phyloP scores from a whole-genome alignment of 345 rosid species.

The Trapa bicornis region DNA sequence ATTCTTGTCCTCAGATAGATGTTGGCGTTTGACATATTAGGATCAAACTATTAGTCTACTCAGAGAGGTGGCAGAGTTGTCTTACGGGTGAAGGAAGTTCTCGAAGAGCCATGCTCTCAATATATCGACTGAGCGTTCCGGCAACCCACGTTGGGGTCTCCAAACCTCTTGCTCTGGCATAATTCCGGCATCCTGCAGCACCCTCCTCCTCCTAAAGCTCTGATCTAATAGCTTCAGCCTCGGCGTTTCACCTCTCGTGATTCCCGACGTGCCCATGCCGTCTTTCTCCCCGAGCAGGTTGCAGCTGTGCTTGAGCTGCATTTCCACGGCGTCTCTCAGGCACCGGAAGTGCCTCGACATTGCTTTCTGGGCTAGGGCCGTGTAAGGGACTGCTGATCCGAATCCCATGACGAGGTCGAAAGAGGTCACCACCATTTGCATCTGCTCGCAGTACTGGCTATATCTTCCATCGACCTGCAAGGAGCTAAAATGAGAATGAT shows the following conservation, averaged over 20 bases:
- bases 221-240: conserved; percentile 71
- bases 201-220: conserved; percentile 76
- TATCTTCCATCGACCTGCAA: conserved; percentile 85
- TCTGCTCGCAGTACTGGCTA: conserved; percentile 86
- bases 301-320: conserved; percentile 60
- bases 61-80: conserved; percentile 6
- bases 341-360: conserved; percentile 95
- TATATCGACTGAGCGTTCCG: conserved; percentile 83
- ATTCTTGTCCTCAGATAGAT: no score
- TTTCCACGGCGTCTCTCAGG: conserved; percentile 63
- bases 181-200: conserved; percentile 37
- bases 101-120: conserved; percentile 96
- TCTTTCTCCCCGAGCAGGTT: conserved; percentile 66
- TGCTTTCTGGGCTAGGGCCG: conserved; percentile 89
- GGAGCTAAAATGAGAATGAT: no score
- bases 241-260: conserved; percentile 91
- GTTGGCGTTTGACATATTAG: no score
- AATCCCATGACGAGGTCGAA: conserved; percentile 89
- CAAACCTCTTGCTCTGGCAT: conserved; percentile 89
- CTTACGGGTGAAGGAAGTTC: conserved; percentile 99
- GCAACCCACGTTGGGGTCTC: conserved; percentile 92
- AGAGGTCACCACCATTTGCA: conserved; percentile 95
- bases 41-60: no score
- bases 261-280: conserved; percentile 42
- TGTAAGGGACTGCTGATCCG: conserved; percentile 83